Evolutionary conservation across 768 basidiomycete species (phyloP).

Genomic region (Lentinus tigrinus): DNA sequence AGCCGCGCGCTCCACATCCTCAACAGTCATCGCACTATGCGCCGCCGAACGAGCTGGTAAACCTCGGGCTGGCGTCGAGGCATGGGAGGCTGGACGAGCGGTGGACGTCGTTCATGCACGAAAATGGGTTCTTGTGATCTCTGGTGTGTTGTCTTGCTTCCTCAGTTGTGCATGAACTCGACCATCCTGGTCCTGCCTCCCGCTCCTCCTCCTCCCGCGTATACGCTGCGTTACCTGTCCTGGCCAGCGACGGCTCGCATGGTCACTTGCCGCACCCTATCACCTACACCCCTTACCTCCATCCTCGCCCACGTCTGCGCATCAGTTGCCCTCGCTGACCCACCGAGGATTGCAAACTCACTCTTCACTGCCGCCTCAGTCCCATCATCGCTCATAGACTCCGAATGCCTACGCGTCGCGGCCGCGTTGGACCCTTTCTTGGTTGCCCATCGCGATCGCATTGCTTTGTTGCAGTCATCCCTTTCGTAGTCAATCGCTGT

Average conservation of each 20-base stretch:
- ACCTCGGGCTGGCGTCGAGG: slow-evolving; percentile 59
- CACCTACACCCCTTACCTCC: too few species aligned
- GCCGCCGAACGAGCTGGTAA: slow-evolving; percentile 46
- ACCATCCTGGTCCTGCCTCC: background rate
- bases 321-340: too few species aligned
- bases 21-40: slow-evolving; percentile 17
- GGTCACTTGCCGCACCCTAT: too few species aligned
- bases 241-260: too few species aligned
- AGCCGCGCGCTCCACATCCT: slow-evolving; percentile 16
- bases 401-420: too few species aligned
- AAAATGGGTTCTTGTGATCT: slow-evolving; percentile 45
- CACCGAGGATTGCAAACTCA: too few species aligned
- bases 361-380: too few species aligned
- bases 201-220: background rate
- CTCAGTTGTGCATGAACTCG: background rate
- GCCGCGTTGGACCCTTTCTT: too few species aligned
- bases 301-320: too few species aligned
- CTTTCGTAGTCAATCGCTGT: background rate
- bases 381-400: too few species aligned
- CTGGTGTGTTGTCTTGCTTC: background rate
- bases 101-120: slow-evolving; percentile 63
- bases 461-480: background rate
- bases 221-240: background rate
- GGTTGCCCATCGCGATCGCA: background rate
- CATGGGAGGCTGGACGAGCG: slow-evolving; percentile 54